phyloP scores from a whole-genome alignment of 2,329 filamentous ascomycete genomes.

The Aspergillus alliaceus region DNA sequence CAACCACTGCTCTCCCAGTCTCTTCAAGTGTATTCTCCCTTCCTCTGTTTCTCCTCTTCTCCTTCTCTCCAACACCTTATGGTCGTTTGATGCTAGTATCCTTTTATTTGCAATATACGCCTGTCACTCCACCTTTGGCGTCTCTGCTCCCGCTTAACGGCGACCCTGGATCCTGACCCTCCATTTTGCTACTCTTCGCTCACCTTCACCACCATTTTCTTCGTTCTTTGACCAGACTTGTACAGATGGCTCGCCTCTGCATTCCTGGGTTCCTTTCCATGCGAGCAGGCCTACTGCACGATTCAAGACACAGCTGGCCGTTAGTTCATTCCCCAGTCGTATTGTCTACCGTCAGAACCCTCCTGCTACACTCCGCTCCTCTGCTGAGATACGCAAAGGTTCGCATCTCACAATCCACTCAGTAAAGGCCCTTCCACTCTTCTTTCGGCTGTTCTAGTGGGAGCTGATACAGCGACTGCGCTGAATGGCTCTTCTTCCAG shows the following conservation, averaged over 20 bases:
- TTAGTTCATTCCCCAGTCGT: constrained; percentile 9
- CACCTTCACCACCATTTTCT: constrained; percentile 1
- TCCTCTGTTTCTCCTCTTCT: constrained; percentile 12
- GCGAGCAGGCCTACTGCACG: constrained; percentile 5
- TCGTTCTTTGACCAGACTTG: constrained; percentile 10
- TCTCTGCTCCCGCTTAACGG: constrained; percentile 6
- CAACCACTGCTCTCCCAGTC: neutral
- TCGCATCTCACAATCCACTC: constrained; percentile 21
- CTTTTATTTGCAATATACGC: constrained; percentile 14
- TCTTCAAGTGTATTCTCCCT: neutral
- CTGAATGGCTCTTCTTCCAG: constrained; percentile 2
- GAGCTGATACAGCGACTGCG: neutral
- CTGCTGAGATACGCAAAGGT: constrained; percentile 12
- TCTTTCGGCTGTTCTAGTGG: constrained; percentile 2
- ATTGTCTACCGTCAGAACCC: constrained; percentile 14
- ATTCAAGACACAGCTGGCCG: constrained; percentile 12
- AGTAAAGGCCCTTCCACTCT: constrained; percentile 3
- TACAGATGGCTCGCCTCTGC: constrained; percentile 21
- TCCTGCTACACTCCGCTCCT: constrained; percentile 13
- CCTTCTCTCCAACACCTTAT: constrained; percentile 7
- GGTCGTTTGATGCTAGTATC: constrained; percentile 19
- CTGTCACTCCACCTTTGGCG: constrained; percentile 15
- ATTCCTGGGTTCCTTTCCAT: constrained; percentile 15
- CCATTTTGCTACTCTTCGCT: neutral
- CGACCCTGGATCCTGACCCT: neutral